These are phyloP conservation scores for Paramecium tetraurelia DNA, from an alignment of 73 alveolate genomes.

Conservation along the genomic window DNA sequence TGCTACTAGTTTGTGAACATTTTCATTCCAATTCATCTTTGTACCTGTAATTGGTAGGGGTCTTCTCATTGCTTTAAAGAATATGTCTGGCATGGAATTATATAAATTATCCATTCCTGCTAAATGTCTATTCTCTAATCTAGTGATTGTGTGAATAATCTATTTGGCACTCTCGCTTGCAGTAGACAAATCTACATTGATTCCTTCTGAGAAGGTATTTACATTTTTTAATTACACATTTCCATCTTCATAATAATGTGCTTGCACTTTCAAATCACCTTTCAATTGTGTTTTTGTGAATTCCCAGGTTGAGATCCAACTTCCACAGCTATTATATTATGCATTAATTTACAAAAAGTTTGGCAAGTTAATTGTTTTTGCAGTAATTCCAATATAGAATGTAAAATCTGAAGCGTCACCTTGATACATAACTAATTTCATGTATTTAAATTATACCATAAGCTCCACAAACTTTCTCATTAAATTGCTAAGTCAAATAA, in stretches of 20 bases:
- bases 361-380: neutral
- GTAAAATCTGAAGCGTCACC: constrained; percentile 11
- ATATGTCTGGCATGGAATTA: neutral
- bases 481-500: neutral
- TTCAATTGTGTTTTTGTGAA: neutral
- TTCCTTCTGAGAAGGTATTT: neutral
- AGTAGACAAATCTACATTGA: neutral
- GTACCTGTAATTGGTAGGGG: neutral
- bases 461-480: constrained; percentile 16
- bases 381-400: neutral
- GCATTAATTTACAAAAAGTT: neutral
- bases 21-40: constrained; percentile 25
- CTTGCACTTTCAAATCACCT: neutral
- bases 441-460: neutral
- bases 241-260: constrained; percentile 50
- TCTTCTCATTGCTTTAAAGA: constrained; percentile 51
- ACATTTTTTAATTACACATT: constrained; percentile 6
- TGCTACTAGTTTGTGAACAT: constrained; percentile 28
- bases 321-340: neutral
- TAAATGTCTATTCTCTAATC: constrained; percentile 4
- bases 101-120: neutral
- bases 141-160: neutral
- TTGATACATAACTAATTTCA: neutral
- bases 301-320: constrained; percentile 48
- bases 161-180: constrained; percentile 8